Evolutionary conservation across 148 eudicot genomes (phyloP).

Genomic region (Vaccinium myrtillus): DNA sequence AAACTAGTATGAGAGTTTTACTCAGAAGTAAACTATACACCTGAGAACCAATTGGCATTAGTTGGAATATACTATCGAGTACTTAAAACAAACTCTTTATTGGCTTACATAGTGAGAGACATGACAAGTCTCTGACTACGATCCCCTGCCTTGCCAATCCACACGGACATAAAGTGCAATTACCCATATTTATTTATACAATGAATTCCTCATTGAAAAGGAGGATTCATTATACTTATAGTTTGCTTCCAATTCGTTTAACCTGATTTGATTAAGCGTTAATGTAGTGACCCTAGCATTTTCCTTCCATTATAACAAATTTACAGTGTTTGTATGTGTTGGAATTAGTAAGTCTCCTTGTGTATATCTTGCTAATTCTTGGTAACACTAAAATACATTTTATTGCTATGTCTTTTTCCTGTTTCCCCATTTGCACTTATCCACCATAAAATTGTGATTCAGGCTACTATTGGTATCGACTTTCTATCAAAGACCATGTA

Average conservation of each 20-base stretch:
- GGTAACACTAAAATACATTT: neutral
- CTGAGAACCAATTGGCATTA: neutral
- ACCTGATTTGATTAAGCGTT: neutral
- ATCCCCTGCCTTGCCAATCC: neutral
- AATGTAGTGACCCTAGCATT: neutral
- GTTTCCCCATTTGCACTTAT: neutral
- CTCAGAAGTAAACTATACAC: neutral
- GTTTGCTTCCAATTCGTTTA: neutral
- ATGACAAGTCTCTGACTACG: neutral
- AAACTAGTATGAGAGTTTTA: neutral
- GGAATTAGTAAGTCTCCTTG: neutral
- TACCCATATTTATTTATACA: neutral
- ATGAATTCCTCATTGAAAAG: neutral
- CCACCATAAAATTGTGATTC: conserved; percentile 6
- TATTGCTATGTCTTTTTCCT: neutral
- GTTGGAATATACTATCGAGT: neutral
- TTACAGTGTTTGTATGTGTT: neutral
- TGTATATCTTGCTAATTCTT: neutral
- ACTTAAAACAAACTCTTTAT: neutral
- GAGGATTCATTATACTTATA: neutral
- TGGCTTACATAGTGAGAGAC: neutral
- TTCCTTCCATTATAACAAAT: neutral
- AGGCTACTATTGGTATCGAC: conserved; percentile 50
- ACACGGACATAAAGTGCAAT: neutral
- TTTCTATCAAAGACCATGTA: conserved; percentile 50